Conservation (phyloP, 805 yeast species). For the Kuraishia borneana region DNA sequence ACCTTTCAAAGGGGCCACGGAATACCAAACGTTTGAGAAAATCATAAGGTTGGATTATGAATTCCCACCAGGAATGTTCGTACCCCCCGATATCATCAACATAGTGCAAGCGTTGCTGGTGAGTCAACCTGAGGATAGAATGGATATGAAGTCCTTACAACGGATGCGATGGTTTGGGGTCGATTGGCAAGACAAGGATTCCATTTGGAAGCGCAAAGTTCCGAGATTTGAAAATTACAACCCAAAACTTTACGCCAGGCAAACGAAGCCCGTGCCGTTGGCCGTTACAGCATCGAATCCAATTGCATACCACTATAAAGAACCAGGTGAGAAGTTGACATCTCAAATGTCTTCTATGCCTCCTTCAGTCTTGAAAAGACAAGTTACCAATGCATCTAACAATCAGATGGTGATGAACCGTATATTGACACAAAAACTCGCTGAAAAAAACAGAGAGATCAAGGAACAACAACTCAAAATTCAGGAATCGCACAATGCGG, state of each 20-base stretch:
- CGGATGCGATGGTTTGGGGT: slow-evolving; percentile 62
- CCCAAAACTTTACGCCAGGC: slow-evolving; percentile 17
- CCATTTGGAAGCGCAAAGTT: slow-evolving; percentile 57
- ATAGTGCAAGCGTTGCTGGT: slow-evolving; percentile 57
- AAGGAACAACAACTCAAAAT: slow-evolving; percentile 11
- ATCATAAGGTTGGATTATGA: slow-evolving; percentile 69
- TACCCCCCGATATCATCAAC: slow-evolving; percentile 53
- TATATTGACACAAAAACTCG: slow-evolving; percentile 18
- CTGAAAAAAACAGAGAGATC: slow-evolving; percentile 17
- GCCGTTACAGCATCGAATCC: slow-evolving; percentile 4
- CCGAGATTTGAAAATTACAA: slow-evolving; percentile 67
- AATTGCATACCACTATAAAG: slow-evolving; percentile 11
- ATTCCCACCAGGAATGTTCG: slow-evolving; percentile 48
- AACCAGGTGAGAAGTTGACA: slow-evolving; percentile 13
- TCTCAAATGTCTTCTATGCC: slow-evolving; percentile 17
- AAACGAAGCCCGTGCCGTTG: slow-evolving; percentile 1
- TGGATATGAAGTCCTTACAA: slow-evolving; percentile 45
- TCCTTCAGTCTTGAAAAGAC: slow-evolving; percentile 15
- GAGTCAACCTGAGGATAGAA: slow-evolving; percentile 60
- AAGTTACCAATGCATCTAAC: slow-evolving; percentile 17
- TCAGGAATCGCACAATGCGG: slow-evolving; percentile 7
- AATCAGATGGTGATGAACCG: slow-evolving; percentile 22
- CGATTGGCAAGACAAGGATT: slow-evolving; percentile 54
- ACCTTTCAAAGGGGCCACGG: slow-evolving; percentile 82
- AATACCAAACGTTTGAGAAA: slow-evolving; percentile 78